Evolutionary conservation across 192 early-diverging fungal species (phyloP).

Genomic region (Podila epicladia): DNA sequence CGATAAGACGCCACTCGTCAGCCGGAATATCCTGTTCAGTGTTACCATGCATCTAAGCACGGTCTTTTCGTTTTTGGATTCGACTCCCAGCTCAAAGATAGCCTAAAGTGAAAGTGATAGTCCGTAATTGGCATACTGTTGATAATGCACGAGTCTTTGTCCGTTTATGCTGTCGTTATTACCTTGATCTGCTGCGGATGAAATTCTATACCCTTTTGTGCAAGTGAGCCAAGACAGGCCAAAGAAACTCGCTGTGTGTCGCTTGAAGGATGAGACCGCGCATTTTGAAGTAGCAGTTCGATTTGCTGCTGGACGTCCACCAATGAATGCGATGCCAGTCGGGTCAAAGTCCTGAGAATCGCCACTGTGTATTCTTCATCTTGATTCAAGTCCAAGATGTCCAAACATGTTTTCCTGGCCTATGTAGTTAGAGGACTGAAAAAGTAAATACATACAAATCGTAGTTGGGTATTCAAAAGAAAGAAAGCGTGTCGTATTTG

Average conservation of each 20-base stretch:
- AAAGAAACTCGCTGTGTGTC: constrained; percentile 43
- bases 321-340: constrained; percentile 46
- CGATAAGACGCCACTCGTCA: constrained; percentile 18
- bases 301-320: constrained; percentile 56
- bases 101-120: not conserved
- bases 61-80: constrained; percentile 26
- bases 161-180: not conserved
- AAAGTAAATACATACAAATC: no score
- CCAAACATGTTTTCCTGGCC: constrained; percentile 51
- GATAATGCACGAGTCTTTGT: no score
- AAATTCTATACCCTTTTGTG: constrained; percentile 35
- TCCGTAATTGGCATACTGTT: no score
- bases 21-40: constrained; percentile 32
- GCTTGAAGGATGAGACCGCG: constrained; percentile 3
- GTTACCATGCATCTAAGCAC: constrained; percentile 17
- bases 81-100: constrained; percentile 23
- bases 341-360: constrained; percentile 52
- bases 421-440: not conserved
- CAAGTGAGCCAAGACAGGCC: constrained; percentile 26
- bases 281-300: constrained; percentile 22
- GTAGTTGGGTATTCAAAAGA: no score
- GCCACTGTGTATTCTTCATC: constrained; percentile 49
- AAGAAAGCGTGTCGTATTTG: no score
- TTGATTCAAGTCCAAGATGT: constrained; percentile 46
- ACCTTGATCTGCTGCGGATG: constrained; percentile 37